Percentiles rank a stretch among this genome's conserved stretches.
These are phyloP conservation scores for Scutellaria minor DNA, from an alignment of 257 asterid species.

Conservation along the genomic window DNA sequence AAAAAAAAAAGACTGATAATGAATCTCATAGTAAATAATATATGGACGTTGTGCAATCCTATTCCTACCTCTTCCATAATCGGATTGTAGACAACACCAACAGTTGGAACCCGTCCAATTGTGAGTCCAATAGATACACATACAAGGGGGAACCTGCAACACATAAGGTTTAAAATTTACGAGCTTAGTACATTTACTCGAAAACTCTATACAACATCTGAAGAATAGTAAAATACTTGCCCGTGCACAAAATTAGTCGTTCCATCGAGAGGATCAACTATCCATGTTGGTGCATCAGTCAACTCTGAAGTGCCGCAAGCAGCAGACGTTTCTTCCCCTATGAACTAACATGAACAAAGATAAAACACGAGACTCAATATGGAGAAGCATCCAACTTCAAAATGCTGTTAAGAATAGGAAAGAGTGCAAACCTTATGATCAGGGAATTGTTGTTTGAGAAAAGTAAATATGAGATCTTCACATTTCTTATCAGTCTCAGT, in stretches of 20 bases:
- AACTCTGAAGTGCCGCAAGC: constrained; percentile 69
- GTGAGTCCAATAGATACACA: constrained; percentile 92
- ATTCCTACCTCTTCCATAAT: constrained; percentile 76
- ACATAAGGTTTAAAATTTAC: not conserved
- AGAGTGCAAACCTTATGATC: constrained; percentile 64
- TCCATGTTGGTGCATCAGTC: constrained; percentile 96
- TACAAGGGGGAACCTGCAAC: constrained; percentile 79
- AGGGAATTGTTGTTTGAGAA: constrained; percentile 67
- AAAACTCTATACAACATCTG: not conserved
- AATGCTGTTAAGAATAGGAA: not conserved
- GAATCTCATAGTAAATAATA: not conserved
- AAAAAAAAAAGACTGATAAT: too few species aligned
- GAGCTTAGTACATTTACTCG: too few species aligned
- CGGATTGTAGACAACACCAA: constrained; percentile 91
- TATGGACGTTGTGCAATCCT: not conserved
- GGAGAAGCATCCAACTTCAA: not conserved
- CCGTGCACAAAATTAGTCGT: constrained; percentile 98
- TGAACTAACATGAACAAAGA: constrained; percentile 55
- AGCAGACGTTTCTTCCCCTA: constrained; percentile 98
- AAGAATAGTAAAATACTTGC: constrained; percentile 45
- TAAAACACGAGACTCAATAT: not conserved
- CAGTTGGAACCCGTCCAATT: constrained; percentile 66
- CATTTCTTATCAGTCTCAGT: constrained; percentile 94
- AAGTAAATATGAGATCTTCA: constrained; percentile 75
- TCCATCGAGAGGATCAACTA: constrained; percentile 97